A percentile compares a stretch with the other conserved stretches of the same genome.
These are phyloP conservation scores for Solanum aculeatissimum DNA, from an alignment of 305 asterid genomes.

Conservation along the genomic window DNA sequence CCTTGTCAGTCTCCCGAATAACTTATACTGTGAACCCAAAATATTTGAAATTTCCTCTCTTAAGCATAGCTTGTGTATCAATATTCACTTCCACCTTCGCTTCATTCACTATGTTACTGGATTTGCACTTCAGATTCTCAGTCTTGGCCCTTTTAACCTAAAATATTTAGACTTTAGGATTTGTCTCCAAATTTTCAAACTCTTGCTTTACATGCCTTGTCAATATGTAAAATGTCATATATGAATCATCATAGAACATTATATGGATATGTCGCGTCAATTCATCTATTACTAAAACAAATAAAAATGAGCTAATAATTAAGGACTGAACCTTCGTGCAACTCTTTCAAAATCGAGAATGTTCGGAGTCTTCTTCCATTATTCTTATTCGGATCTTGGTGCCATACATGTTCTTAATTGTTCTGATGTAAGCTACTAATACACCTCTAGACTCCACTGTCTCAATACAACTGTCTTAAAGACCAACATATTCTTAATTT, in stretches of 20 bases:
- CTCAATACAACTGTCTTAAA: no score
- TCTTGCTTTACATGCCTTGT: background rate
- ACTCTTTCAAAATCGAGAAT: background rate
- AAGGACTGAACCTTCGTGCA: background rate
- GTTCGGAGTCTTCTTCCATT: background rate
- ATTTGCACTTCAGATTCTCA: background rate
- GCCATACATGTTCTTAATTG: background rate
- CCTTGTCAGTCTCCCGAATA: background rate
- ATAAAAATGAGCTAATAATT: no score
- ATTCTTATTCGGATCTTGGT: background rate
- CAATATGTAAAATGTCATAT: background rate
- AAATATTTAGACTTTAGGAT: background rate
- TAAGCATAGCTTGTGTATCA: background rate
- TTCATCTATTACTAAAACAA: no score
- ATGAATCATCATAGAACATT: background rate
- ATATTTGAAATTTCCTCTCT: background rate
- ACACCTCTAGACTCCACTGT: background rate
- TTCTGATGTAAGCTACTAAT: background rate
- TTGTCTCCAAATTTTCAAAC: background rate
- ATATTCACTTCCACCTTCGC: background rate
- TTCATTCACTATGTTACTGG: background rate
- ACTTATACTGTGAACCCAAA: background rate
- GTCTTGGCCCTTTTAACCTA: background rate
- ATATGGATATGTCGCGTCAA: no score
- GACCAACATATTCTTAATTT: no score